Evolutionary conservation across 1,284 basidiomycete genomes (phyloP), one percentile per base, ranked within the genome.

Genomic region (Sphaerobolus stellatus): DNA sequence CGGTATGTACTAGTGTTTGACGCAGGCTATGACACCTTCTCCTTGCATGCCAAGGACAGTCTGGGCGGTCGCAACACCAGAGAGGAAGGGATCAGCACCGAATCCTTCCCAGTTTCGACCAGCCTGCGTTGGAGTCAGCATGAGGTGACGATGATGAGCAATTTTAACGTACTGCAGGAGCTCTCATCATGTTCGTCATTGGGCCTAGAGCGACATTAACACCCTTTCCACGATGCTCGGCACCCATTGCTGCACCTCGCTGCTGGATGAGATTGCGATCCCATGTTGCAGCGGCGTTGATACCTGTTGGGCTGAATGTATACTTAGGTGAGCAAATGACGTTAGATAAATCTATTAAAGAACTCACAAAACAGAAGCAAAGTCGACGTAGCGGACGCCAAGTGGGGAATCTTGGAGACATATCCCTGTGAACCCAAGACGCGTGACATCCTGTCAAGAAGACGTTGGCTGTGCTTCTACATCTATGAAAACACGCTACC

Each of bases 101-200:
- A 90, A 92, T 6, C 88, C 89, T 74, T 94, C 92, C 89, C 89
- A 95, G 68, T 90, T 92, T 9, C 41, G 7, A n/a, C 41, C 41
- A 4, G 79, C 84, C 16, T 79, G 79, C n/a, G n/a, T n/a, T 4
- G 85, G 80, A 1, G 75, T 75, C n/a, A 86, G 78, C 52, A 76
- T 78, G 50, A 87, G 63, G 63, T 82, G n/a, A n/a, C n/a, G n/a
- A n/a, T n/a, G n/a, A n/a, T n/a, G n/a, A n/a, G n/a, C n/a, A n/a
- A n/a, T n/a, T n/a, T n/a, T n/a, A n/a, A n/a, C n/a, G n/a, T n/a
- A n/a, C n/a, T 60, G 79, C 73, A 1, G 83, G 78, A 33, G 81
- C 68, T 52, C 87, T 81, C 22, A 83, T 87, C 70, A 88, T 75
- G 64, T 89, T 89, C 83, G 87, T 88, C 83, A 72, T 77, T 2